Evolutionary conservation across 2,329 filamentous ascomycete genomes (phyloP), one percentile per base, ranked within the genome.

Genomic region (Beauveria medogensis): DNA sequence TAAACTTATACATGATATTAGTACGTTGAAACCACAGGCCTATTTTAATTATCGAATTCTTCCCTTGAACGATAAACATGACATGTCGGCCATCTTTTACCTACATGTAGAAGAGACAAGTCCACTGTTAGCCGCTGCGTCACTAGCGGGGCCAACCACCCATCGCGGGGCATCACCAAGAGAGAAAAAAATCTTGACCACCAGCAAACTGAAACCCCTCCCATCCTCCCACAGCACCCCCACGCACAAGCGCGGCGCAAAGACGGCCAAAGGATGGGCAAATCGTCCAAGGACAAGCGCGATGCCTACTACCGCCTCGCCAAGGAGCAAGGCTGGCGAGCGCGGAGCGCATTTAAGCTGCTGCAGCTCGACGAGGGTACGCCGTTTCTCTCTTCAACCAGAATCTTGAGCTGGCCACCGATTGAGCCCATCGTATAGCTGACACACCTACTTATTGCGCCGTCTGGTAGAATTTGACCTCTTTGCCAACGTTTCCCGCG

Each of bases 321-420:
- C 20, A 99, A 99, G 77, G 94, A 99, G 75, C 94, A 99, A 79
- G 95, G 95, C 65, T 99, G 94, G 93, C 90, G 94, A 41, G 94
- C 94, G 30, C 85, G 94, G 62, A 96, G 92, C 66, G 94, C 94
- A 9, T 99, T 97, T 80, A 99, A 99, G 76, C 84, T 99, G 26
- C 85, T 99, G 14, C 94, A 99, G 74, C 85, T 99, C 26, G 92
- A 99, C 73, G 92, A 88, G 78, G 85, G 85, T 86, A 62, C 63
- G 68, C 12, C 34, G 12, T 37, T 16, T 63, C 22, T 22, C 9
- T 20, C n/a, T 16, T 46, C 18, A 9, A 12, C 43, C 9, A 5
- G 6, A 3, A 7, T 8, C 16, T 16, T 37, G 34, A 14, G 34
- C 22, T 16, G 22, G 22, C 5, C 24, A 9, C 22, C 47, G 26